Conservation (phyloP, 371 early-diverging fungal species). For the Mucor racemosus region DNA sequence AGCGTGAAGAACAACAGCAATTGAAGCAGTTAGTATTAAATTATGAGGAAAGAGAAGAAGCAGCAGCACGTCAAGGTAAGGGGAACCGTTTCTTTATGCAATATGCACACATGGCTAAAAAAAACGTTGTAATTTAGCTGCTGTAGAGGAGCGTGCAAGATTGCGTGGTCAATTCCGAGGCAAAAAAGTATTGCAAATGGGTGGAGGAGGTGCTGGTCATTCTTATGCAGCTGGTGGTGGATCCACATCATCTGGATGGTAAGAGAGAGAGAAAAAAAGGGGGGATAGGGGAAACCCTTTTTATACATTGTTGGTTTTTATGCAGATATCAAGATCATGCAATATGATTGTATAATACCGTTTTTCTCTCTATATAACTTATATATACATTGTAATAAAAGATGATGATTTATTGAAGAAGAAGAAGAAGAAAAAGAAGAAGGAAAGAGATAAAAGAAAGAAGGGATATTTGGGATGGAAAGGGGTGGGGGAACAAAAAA, state of each 20-base stretch:
- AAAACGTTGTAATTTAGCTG: constrained; percentile 28
- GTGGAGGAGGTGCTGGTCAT: constrained; percentile 38
- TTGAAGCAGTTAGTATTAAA: constrained; percentile 90
- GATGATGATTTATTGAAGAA: not conserved
- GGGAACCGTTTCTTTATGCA: not conserved
- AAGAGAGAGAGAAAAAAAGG: not conserved
- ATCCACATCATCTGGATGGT: constrained; percentile 17
- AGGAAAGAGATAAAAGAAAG: not conserved
- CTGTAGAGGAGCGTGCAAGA: constrained; percentile 41
- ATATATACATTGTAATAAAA: too few relatives aligned
- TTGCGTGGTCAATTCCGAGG: constrained; percentile 36
- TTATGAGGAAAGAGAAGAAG: constrained; percentile 86
- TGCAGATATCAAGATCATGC: too few relatives aligned
- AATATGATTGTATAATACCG: too few relatives aligned
- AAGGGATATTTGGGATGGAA: not conserved
- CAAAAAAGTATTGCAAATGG: constrained; percentile 43
- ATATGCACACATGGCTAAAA: not conserved
- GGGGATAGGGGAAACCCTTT: not conserved
- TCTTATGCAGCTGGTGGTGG: constrained; percentile 22
- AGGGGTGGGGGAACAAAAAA: too few relatives aligned
- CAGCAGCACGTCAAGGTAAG: constrained; percentile 62
- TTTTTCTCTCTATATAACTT: too few relatives aligned
- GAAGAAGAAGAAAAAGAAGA: too few relatives aligned
- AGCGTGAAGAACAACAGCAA: constrained; percentile 86
- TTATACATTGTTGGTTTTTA: not conserved